Conservation (phyloP, 2,329 filamentous ascomycete genomes). For the Venturia aucupariae region DNA sequence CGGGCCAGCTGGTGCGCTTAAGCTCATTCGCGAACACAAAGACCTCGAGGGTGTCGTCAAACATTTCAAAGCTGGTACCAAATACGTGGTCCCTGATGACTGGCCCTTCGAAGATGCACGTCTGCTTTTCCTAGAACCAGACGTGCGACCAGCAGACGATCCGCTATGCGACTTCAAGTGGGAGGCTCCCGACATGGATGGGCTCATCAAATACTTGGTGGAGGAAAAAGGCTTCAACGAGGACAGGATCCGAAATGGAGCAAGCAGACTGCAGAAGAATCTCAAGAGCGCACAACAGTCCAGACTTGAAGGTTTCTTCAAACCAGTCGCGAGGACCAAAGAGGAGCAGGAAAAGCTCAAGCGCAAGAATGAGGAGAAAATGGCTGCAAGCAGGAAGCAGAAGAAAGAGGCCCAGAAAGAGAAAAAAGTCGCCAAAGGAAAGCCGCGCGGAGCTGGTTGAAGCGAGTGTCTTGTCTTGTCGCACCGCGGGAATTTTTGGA, state of each 20-base stretch:
- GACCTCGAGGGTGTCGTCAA: slow-evolving; percentile 81
- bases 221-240: slow-evolving; percentile 95
- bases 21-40: slow-evolving; percentile 87
- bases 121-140: slow-evolving; percentile 81
- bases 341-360: slow-evolving; percentile 78
- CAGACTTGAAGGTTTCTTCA: slow-evolving; percentile 93
- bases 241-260: slow-evolving; percentile 76
- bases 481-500: not conserved
- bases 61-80: slow-evolving; percentile 65
- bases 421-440: slow-evolving; percentile 83
- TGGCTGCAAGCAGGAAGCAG: slow-evolving; percentile 91
- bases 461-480: too few species aligned
- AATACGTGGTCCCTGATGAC: slow-evolving; percentile 83
- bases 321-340: slow-evolving; percentile 78
- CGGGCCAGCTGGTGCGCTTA: slow-evolving; percentile 82
- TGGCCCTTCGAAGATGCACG: slow-evolving; percentile 94
- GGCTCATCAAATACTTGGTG: slow-evolving; percentile 80
- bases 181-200: slow-evolving; percentile 87
- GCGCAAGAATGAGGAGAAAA: slow-evolving; percentile 87
- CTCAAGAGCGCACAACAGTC: slow-evolving; percentile 86
- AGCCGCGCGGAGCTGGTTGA: slow-evolving; percentile 42
- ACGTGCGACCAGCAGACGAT: slow-evolving; percentile 75
- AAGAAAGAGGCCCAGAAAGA: slow-evolving; percentile 90
- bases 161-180: slow-evolving; percentile 95
- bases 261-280: slow-evolving; percentile 75